Percentiles rank a stretch among this genome's conserved stretches.
Evolutionary conservation across 192 early-diverging fungal genomes (phyloP).

Genomic region (Mortierella claussenii): DNA sequence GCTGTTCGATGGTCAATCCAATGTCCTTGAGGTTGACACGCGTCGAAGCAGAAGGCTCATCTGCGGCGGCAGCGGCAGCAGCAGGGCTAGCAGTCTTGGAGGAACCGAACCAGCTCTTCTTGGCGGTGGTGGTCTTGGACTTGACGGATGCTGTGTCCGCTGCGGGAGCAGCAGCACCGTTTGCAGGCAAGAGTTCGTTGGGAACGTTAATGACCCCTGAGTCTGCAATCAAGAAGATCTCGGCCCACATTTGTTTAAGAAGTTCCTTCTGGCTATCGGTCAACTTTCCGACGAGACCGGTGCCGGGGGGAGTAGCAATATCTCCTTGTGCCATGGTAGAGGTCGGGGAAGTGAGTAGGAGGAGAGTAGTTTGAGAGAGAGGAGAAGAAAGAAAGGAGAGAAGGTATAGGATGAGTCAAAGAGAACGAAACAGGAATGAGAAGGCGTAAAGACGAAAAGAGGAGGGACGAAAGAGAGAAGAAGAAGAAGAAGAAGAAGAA

Average conservation of each 20-base stretch:
- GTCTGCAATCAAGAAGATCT: constrained; percentile 39
- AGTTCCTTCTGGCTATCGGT: constrained; percentile 47
- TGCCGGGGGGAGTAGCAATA: constrained; percentile 41
- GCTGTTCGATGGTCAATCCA: constrained; percentile 27
- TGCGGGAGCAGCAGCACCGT: not conserved
- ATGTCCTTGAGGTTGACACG: constrained; percentile 34
- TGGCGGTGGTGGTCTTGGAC: constrained; percentile 38
- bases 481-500: no score
- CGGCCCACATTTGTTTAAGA: constrained; percentile 49
- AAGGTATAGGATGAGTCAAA: no score
- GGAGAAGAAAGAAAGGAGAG: not conserved
- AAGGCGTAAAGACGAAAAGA: not conserved
- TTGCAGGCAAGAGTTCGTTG: constrained; percentile 2
- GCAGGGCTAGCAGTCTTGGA: constrained; percentile 18
- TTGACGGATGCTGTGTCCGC: constrained; percentile 25
- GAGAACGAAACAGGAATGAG: not conserved
- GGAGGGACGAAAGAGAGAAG: not conserved
- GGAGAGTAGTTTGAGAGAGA: not conserved
- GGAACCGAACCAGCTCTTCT: constrained; percentile 48
- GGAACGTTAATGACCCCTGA: not conserved
- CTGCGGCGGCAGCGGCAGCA: no score
- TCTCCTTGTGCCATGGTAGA: constrained; percentile 38
- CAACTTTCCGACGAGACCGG: constrained; percentile 49
- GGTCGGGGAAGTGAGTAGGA: not conserved
- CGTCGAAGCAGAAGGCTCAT: constrained; percentile 2